Evolutionary conservation across 2,329 filamentous ascomycete species (phyloP), one percentile per base, ranked within the genome.

Genomic region (Curvularia spicifera): DNA sequence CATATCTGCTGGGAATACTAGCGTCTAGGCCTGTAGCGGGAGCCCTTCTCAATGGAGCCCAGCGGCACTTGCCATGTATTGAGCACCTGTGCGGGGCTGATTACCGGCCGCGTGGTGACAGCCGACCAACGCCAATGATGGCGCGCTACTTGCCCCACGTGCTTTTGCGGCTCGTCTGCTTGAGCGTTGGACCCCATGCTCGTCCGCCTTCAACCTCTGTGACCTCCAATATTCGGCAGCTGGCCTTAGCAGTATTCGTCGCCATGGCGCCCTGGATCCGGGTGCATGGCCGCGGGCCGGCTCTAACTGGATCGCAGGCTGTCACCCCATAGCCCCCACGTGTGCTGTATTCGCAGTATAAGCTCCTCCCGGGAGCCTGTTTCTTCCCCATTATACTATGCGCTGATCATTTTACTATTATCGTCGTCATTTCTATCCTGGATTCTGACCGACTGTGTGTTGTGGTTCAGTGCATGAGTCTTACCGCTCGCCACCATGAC

Each of bases 71-170:
- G 43, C 59, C 55, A 50, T 42, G 31, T 49, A 53, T 59, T 59
- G 42, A 55, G 57, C 57, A 56, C 28, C 47, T 56, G 44, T 56
- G 53, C 57, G 60, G 55, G 52, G 47, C 61, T 52, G 52, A 49
- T 46, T 45, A 37, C 31, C 54, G 50, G 37, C 24, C 46, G 49
- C 37, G 53, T 52, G 43, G 44, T 47, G 39, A 42, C 6, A 29
- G 49, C 50, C 49, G 46, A 48, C 44, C 26, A 35, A 64, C 63
- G 66, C 69, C 68, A 71, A 71, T 71, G 37, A 56, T 48, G 47
- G 44, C 50, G 57, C 61, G 60, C 59, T 64, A 57, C 49, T 22
- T 45, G 53, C 58, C 60, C 67, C 68, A 71, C 69, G 67, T 72
- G 68, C 31, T 39, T 54, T 64, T 51, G 54, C 42, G 56, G 59